Conservation (phyloP, 768 basidiomycete genomes). For the Boletus rex-veris region DNA sequence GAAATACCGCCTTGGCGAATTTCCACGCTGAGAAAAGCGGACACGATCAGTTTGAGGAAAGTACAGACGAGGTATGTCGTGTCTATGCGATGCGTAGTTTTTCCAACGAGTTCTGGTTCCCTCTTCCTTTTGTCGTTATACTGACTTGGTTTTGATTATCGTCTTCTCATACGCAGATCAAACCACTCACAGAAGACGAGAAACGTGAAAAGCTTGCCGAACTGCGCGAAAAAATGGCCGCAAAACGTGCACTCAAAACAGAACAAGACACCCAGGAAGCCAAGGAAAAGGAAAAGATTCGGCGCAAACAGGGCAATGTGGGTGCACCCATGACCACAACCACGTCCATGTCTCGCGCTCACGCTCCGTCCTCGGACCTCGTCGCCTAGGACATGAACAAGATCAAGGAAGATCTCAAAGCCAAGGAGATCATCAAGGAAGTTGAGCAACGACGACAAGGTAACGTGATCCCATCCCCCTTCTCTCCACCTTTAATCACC, state of each 20-base stretch:
- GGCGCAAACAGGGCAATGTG: constrained; percentile 84
- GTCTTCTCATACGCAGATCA: constrained; percentile 38
- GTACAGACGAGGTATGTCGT: constrained; percentile 75
- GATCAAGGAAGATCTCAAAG: constrained; percentile 70
- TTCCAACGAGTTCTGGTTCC: no score
- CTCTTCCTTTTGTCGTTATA: no score
- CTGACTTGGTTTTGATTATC: no score
- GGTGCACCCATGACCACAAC: background rate
- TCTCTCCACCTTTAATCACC: background rate
- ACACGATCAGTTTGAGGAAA: constrained; percentile 95
- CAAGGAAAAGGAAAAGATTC: constrained; percentile 70
- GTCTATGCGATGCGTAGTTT: no score
- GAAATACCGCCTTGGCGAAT: constrained; percentile 82
- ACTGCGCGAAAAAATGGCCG: constrained; percentile 72
- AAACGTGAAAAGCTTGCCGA: constrained; percentile 79
- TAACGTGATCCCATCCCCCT: constrained; percentile 24
- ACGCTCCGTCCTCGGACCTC: constrained; percentile 13
- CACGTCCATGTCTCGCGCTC: background rate
- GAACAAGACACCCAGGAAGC: constrained; percentile 70
- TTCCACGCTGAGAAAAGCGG: constrained; percentile 95
- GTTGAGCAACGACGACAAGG: constrained; percentile 79
- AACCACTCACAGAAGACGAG: constrained; percentile 93
- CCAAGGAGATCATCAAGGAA: constrained; percentile 80
- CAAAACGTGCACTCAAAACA: constrained; percentile 72
- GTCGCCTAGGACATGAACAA: constrained; percentile 58